Conservation (phyloP, 1,284 basidiomycete species). For the Trametes hirsuta region DNA sequence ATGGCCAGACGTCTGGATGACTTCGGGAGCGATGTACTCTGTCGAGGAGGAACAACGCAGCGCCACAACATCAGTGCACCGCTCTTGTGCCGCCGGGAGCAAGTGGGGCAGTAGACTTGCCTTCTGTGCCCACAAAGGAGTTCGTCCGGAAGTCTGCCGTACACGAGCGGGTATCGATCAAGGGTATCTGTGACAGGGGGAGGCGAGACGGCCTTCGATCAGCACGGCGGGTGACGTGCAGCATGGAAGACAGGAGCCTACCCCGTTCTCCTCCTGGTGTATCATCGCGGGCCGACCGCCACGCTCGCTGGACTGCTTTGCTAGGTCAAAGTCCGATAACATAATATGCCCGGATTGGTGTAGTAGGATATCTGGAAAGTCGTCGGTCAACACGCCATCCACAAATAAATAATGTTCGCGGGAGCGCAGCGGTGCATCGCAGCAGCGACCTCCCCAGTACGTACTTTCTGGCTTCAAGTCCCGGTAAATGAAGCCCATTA, state of each 20-base stretch:
- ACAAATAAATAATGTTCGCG: constrained; percentile 13
- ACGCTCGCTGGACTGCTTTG: constrained; percentile 89
- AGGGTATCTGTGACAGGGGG: constrained; percentile 60
- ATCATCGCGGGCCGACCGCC: constrained; percentile 91
- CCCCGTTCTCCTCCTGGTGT: constrained; percentile 89
- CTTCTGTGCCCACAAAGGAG: constrained; percentile 98
- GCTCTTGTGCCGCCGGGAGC: constrained; percentile 13
- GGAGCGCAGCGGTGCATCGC: constrained; percentile 7
- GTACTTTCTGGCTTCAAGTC: constrained; percentile 99
- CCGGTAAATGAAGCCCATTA: constrained; percentile 99
- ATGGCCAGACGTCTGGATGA: constrained; percentile 97
- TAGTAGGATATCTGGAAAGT: constrained; percentile 85
- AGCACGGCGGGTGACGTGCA: constrained; percentile 16
- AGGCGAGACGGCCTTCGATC: constrained; percentile 21
- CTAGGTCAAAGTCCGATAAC: constrained; percentile 99
- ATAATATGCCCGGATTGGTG: constrained; percentile 99
- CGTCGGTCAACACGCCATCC: constrained; percentile 14
- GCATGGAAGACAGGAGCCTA: constrained; percentile 38
- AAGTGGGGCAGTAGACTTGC: constrained; percentile 46
- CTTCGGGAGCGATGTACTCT: constrained; percentile 99
- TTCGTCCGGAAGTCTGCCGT: constrained; percentile 98
- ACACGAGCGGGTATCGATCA: constrained; percentile 97
- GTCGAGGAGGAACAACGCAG: constrained; percentile 21
- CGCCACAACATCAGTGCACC: constrained; percentile 26
- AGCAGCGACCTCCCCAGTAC: constrained; percentile 37